These are phyloP conservation scores for Exserohilum turcica DNA, from an alignment of 2,329 filamentous ascomycete species.

Conservation along the genomic window DNA sequence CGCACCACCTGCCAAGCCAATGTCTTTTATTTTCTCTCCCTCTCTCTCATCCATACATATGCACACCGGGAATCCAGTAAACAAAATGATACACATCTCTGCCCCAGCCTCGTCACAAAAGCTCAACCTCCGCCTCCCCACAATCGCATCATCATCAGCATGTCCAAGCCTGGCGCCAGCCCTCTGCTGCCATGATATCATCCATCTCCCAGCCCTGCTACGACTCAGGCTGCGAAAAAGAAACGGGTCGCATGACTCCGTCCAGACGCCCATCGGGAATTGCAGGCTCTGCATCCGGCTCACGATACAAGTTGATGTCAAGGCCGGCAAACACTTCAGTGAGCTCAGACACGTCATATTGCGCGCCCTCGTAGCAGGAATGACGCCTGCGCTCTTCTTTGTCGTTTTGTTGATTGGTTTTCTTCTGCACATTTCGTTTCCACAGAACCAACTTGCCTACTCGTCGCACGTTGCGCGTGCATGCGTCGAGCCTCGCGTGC, in stretches of 20 bases:
- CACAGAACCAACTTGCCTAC: slow-evolving; percentile 6
- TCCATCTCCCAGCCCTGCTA: background rate
- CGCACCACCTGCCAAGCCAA: background rate
- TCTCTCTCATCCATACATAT: too few relatives aligned
- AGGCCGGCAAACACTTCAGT: background rate
- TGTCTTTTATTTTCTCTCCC: background rate
- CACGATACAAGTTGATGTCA: background rate
- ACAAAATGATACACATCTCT: too few relatives aligned
- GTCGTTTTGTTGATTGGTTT: too few relatives aligned
- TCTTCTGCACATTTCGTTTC: background rate
- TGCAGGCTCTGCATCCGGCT: background rate
- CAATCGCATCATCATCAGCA: background rate
- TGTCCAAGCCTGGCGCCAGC: background rate
- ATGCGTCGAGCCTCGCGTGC: slow-evolving; percentile 1
- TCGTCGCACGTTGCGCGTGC: slow-evolving; percentile 9
- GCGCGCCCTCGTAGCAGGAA: background rate
- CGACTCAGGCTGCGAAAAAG: background rate
- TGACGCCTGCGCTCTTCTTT: too few relatives aligned
- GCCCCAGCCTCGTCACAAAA: too few relatives aligned
- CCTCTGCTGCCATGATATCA: slow-evolving; percentile 6
- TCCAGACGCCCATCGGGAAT: background rate
- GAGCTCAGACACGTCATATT: background rate
- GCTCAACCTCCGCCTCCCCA: too few relatives aligned
- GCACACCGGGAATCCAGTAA: too few relatives aligned
- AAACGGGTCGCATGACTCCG: slow-evolving; percentile 10